Conservation (phyloP, 1,139 yeast genomes). For the Saccharomyces hybrid region DNA sequence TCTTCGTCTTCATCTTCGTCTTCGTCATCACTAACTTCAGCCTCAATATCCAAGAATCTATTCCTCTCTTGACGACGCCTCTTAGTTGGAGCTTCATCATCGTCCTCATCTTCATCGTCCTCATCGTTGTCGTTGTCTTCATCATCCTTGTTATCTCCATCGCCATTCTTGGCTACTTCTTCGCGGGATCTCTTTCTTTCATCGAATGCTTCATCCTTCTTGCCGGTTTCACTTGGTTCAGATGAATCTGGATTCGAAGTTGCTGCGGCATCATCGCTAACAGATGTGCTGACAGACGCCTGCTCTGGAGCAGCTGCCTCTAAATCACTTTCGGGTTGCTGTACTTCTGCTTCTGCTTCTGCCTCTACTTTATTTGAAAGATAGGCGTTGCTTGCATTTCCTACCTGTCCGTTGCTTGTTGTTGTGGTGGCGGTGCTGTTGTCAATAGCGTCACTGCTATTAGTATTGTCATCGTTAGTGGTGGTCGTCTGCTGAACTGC, state of each 20-base stretch:
- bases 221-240: not conserved
- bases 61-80: slow-evolving; percentile 68
- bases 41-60: slow-evolving; percentile 96
- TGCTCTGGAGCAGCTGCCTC: not conserved
- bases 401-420: not conserved
- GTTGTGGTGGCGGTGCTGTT: not conserved
- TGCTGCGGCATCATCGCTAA: not conserved
- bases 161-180: slow-evolving; percentile 16
- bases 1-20: slow-evolving; percentile 53
- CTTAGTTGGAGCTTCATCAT: slow-evolving; percentile 54
- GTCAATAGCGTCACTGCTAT: not conserved
- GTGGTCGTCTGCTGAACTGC: not conserved
- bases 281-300: not conserved
- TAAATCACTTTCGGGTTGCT: not conserved
- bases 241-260: not conserved
- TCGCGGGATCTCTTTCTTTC: slow-evolving; percentile 1
- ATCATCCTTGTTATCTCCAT: slow-evolving; percentile 28
- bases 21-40: slow-evolving; percentile 85
- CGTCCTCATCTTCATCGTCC: slow-evolving; percentile 53
- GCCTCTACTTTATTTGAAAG: not conserved
- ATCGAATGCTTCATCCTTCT: not conserved
- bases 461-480: not conserved
- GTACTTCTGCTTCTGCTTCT: not conserved
- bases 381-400: not conserved
- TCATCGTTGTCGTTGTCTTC: slow-evolving; percentile 38